Evolutionary conservation across 2,329 filamentous ascomycete genomes (phyloP), one percentile per base, ranked within the genome.

Genomic region (Albophoma yamanashiensis): DNA sequence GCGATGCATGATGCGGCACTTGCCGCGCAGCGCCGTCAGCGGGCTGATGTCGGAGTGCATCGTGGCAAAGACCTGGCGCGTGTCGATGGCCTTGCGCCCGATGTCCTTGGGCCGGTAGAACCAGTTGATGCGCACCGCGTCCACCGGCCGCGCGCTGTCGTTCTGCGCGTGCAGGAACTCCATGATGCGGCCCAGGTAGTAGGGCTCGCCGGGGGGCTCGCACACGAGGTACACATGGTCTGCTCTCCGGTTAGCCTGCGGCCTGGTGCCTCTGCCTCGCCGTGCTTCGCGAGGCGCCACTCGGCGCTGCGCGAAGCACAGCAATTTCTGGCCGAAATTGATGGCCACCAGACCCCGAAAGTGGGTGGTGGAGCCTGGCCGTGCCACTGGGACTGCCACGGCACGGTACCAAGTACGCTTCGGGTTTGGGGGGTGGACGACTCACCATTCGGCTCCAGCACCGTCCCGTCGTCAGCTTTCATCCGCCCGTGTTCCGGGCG

Each of bases 21-120:
- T 96, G 66, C 94, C 94, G 69, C 94, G 91, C 67, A 99, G 80
- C 55, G 94, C 91, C 57, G 92, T 92, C 68, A 99, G 81, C 61
- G 94, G 94, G 72, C 91, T 96, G 63, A 92, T 89, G 78, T 99
- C 94, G 34, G 94, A 97, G 75, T 99, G 94, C 94, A 99, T 99
- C 38, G 94, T 96, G 63, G 92, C 93, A 75, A 93, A 97, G 58
- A 99, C 86, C 68, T 93, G 81, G 63, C 94, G 89, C 62, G 90
- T 93, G 79, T 99, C 94, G 72, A 89, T 88, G 67, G 90, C 88
- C 76, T 92, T 94, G 67, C 92, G 90, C 66, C 91, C 90, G 70
- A 97, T 96, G 76, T 99, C 94, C 74, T 94, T 92, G 60, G 94
- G 93, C 47, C 94, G 87, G 74, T 97, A 97, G 75, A 93, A 97